phyloP scores from a whole-genome alignment of 2,329 filamentous ascomycete species.

The Calycina marina region DNA sequence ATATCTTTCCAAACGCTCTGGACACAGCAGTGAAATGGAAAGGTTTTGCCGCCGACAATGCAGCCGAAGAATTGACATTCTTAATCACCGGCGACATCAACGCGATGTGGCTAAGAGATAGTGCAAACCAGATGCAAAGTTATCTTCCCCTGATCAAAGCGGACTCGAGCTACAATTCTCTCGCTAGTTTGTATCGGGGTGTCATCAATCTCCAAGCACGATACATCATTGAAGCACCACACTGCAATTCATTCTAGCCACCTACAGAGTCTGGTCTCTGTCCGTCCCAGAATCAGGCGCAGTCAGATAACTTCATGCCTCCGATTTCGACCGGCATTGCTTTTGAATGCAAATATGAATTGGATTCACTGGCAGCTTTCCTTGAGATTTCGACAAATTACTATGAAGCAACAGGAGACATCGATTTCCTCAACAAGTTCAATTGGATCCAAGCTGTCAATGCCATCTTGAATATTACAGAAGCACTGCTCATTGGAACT shows the following conservation, averaged over 20 bases:
- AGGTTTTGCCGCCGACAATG: constrained; percentile 39
- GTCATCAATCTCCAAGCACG: constrained; percentile 58
- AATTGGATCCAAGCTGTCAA: constrained; percentile 62
- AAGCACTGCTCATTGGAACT: constrained; percentile 58
- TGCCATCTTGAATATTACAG: constrained; percentile 52
- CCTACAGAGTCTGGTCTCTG: constrained; percentile 57
- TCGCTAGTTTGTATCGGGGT: constrained; percentile 54
- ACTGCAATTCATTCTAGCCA: constrained; percentile 86
- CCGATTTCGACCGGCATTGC: constrained; percentile 60
- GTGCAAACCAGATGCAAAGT: constrained; percentile 59
- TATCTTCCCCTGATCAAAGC: constrained; percentile 46
- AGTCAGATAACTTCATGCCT: constrained; percentile 43
- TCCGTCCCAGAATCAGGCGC: constrained; percentile 44
- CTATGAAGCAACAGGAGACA: constrained; percentile 56
- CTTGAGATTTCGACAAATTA: constrained; percentile 72
- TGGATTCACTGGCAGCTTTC: constrained; percentile 82
- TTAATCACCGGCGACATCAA: constrained; percentile 52
- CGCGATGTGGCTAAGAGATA: constrained; percentile 84
- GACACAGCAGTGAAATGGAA: constrained; percentile 61
- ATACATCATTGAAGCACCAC: constrained; percentile 55
- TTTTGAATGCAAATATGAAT: constrained; percentile 94
- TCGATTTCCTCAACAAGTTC: constrained; percentile 55
- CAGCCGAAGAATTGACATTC: constrained; percentile 48
- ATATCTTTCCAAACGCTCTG: constrained; percentile 60
- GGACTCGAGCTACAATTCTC: constrained; percentile 37